Percentiles rank a stretch among this genome's conserved stretches.
Evolutionary conservation across 352 stramenopile genomes (phyloP).

Genomic region (Pythium dissimile): DNA sequence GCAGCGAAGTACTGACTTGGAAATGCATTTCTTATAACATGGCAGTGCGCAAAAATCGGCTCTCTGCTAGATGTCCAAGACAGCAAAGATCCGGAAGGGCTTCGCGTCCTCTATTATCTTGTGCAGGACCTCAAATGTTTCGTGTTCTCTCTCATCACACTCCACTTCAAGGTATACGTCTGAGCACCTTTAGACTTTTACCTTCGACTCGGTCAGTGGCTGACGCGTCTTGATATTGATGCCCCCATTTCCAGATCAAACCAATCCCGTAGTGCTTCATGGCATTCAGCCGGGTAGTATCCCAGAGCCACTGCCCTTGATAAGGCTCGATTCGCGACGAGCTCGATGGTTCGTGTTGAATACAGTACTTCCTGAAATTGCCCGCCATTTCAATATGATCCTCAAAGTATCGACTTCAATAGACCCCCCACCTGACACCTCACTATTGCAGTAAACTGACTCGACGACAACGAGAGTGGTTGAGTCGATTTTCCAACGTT

Average conservation of each 20-base stretch:
- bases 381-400: too few species aligned
- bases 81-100: conserved; percentile 94
- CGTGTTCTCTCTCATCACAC: conserved; percentile 94
- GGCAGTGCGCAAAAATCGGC: conserved; percentile 93
- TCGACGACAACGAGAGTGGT: too few species aligned
- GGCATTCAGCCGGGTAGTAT: background rate
- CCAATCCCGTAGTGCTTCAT: conserved; percentile 78
- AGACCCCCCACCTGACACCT: too few species aligned
- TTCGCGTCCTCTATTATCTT: conserved; percentile 96
- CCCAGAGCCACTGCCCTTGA: too few species aligned
- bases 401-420: too few species aligned
- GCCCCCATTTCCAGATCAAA: conserved; percentile 75
- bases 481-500: too few species aligned
- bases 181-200: too few species aligned
- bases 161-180: conserved; percentile 98
- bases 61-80: conserved; percentile 94
- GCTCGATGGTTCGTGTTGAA: background rate
- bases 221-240: background rate
- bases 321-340: too few species aligned
- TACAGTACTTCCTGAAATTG: too few species aligned
- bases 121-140: conserved; percentile 97
- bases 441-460: too few species aligned
- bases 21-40: background rate
- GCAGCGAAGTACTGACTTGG: background rate
- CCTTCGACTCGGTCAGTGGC: too few species aligned